phyloP scores from a whole-genome alignment of 2,329 filamentous ascomycete species.

The Clarireedia sp. region DNA sequence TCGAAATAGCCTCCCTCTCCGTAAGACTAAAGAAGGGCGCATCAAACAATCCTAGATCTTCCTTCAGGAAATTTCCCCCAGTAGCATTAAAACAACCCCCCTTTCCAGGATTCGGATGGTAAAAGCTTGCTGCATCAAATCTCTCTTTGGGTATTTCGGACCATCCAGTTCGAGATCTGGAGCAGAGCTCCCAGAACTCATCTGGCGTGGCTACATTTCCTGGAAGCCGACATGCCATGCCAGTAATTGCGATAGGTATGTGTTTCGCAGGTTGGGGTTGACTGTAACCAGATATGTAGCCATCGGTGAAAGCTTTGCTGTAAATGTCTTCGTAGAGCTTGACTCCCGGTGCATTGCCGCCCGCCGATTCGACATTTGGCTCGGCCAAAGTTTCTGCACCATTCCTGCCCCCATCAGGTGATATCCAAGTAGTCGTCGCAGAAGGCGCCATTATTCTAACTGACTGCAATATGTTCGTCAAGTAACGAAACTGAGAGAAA shows the following conservation, averaged over 20 bases:
- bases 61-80: slow-evolving; percentile 5
- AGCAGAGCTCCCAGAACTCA: slow-evolving; percentile 64
- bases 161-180: slow-evolving; percentile 42
- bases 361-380: neutral
- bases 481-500: too few relatives aligned
- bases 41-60: slow-evolving; percentile 7
- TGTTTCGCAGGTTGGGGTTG: slow-evolving; percentile 7
- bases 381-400: neutral
- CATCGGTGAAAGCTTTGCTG: slow-evolving; percentile 8
- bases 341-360: neutral
- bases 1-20: slow-evolving; percentile 20
- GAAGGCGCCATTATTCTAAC: slow-evolving; percentile 22
- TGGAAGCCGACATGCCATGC: slow-evolving; percentile 44
- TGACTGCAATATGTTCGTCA: too few relatives aligned
- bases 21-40: slow-evolving; percentile 8
- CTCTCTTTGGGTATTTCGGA: slow-evolving; percentile 10
- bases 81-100: slow-evolving; percentile 3
- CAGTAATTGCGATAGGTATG: slow-evolving; percentile 40
- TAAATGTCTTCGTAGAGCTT: slow-evolving; percentile 6
- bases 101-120: slow-evolving; percentile 8
- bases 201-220: slow-evolving; percentile 42
- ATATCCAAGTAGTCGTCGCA: slow-evolving; percentile 23
- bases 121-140: slow-evolving; percentile 7
- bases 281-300: slow-evolving; percentile 7
- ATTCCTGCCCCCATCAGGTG: slow-evolving; percentile 13